phyloP scores from a whole-genome alignment of 345 rosid species.

The Rhizophora apiculata region DNA sequence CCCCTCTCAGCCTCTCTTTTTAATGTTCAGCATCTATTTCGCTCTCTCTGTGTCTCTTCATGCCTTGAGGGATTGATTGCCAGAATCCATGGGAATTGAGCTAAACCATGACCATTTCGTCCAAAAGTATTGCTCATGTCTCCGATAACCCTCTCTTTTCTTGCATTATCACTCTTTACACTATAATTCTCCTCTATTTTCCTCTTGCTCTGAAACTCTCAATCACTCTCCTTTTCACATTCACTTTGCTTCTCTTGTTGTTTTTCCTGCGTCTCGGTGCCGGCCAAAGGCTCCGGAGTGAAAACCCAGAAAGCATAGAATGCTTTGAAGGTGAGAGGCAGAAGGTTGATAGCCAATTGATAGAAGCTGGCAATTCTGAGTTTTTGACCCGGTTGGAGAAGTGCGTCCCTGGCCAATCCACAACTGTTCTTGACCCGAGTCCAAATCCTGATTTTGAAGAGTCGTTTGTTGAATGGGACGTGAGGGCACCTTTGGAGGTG shows the following conservation, averaged over 20 bases:
- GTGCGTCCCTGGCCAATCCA: slow-evolving; percentile 23
- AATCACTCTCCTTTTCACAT: slow-evolving; percentile 50
- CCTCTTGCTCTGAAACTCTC: slow-evolving; percentile 37
- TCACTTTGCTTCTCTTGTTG: slow-evolving; percentile 45
- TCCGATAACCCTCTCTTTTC: slow-evolving; percentile 52
- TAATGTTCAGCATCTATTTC: neutral
- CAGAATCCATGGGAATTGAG: slow-evolving; percentile 17
- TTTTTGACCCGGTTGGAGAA: slow-evolving; percentile 10
- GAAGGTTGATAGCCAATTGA: neutral
- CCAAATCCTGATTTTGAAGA: slow-evolving; percentile 21
- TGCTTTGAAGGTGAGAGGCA: neutral
- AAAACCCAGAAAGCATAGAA: slow-evolving; percentile 1
- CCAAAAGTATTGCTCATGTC: slow-evolving; percentile 5
- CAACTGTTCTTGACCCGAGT: neutral
- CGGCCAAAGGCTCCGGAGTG: slow-evolving; percentile 15
- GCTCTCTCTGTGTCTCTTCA: no score
- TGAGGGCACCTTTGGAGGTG: slow-evolving; percentile 75
- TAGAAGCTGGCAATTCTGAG: neutral
- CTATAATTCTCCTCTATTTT: slow-evolving; percentile 47
- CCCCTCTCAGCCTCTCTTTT: neutral
- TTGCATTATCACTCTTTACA: slow-evolving; percentile 46
- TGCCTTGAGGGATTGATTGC: slow-evolving; percentile 24
- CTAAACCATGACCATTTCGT: slow-evolving; percentile 8
- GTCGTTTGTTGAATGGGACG: slow-evolving; percentile 66
- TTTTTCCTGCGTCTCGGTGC: slow-evolving; percentile 56